These are phyloP conservation scores for Cyberlindnera suaveolens DNA, from an alignment of 805 yeast species.

Conservation along the genomic window DNA sequence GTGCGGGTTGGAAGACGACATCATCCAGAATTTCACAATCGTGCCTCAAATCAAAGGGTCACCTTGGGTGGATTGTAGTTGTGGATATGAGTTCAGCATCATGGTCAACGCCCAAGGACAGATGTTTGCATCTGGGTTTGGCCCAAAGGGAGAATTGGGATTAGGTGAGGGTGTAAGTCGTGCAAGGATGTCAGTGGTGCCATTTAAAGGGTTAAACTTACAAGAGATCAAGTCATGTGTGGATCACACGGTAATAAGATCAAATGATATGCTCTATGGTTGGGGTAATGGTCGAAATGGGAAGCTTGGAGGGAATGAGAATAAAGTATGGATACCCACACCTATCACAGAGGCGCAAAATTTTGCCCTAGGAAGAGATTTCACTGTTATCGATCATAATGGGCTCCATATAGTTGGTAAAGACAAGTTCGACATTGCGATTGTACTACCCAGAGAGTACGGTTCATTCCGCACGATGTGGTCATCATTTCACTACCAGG, in stretches of 20 bases:
- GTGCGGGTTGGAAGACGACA: constrained; percentile 31
- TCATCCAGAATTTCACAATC: constrained; percentile 17
- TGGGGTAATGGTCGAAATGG: constrained; percentile 70
- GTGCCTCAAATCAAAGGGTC: constrained; percentile 11
- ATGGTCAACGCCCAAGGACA: constrained; percentile 35
- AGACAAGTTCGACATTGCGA: constrained; percentile 23
- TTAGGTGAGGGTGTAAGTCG: constrained; percentile 25
- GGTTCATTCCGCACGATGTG: constrained; percentile 53
- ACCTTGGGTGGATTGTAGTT: constrained; percentile 42
- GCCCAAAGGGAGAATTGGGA: constrained; percentile 74
- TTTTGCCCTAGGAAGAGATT: constrained; percentile 50
- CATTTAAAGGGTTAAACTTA: background rate
- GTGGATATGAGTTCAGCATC: constrained; percentile 79
- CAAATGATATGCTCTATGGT: constrained; percentile 44
- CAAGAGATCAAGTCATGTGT: constrained; percentile 32
- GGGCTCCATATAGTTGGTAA: constrained; percentile 29
- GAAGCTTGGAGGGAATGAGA: constrained; percentile 31
- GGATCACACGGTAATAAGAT: constrained; percentile 36
- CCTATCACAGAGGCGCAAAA: background rate
- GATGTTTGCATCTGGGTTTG: constrained; percentile 54
- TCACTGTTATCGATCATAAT: constrained; percentile 33
- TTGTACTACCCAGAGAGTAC: constrained; percentile 2
- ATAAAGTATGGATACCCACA: constrained; percentile 14
- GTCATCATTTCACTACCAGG: constrained; percentile 62
- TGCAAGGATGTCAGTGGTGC: constrained; percentile 1